These are phyloP conservation scores for Xylaria intraflava DNA, from an alignment of 495 filamentous ascomycete genomes.

Conservation along the genomic window DNA sequence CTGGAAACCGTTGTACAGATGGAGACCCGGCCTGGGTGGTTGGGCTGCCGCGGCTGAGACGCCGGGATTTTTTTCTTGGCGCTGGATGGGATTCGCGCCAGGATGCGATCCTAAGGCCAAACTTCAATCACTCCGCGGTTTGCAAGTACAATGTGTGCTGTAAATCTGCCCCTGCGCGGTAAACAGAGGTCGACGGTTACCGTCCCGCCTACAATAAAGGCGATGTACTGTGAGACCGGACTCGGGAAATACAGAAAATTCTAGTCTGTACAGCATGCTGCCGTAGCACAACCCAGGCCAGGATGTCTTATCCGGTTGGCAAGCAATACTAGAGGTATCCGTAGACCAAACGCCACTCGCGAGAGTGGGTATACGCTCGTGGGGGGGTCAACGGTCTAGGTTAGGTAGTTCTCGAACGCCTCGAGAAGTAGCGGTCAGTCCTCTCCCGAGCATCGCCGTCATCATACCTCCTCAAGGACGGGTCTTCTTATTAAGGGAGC, in stretches of 20 bases:
- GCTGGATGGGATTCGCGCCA: not conserved
- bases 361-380: not conserved
- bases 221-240: not conserved
- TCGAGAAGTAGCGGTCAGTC: slow-evolving; percentile 8
- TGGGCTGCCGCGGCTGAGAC: not conserved
- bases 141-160: not conserved
- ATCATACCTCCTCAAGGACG: not conserved
- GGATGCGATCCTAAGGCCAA: not conserved
- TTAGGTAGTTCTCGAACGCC: not conserved
- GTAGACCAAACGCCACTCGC: not conserved
- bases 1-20: not conserved
- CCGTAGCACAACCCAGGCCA: not conserved
- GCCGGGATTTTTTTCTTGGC: slow-evolving; percentile 5
- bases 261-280: not conserved
- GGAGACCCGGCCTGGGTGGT: not conserved
- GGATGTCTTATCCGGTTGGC: not conserved
- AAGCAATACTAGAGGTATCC: not conserved
- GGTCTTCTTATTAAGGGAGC: not conserved
- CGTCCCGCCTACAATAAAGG: too few species aligned
- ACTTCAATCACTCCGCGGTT: not conserved
- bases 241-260: not conserved
- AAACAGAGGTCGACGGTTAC: too few species aligned
- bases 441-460: not conserved
- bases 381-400: too few species aligned
- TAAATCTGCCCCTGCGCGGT: too few species aligned